Percentiles rank a stretch among this genome's conserved stretches.
Evolutionary conservation across 371 early-diverging fungal species (phyloP).

Genomic region (Actinomucor elegans): DNA sequence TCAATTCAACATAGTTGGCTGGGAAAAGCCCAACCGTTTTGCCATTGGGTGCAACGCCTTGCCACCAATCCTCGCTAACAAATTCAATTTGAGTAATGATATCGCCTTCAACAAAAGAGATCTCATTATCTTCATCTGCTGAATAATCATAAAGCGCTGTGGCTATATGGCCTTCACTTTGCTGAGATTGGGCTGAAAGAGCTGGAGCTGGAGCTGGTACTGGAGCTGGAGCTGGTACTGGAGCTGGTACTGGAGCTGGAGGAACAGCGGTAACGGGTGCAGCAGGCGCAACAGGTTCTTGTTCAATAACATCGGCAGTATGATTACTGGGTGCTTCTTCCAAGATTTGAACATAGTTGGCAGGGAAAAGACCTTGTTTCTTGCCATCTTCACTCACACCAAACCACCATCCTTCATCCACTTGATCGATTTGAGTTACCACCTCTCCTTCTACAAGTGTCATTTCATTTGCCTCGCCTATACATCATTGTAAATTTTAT

Average conservation of each 20-base stretch:
- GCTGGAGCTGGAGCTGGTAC: conserved; percentile 25
- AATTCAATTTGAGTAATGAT: conserved; percentile 76
- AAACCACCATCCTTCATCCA: conserved; percentile 91
- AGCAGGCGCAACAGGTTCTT: background rate
- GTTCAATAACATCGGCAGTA: too few species aligned
- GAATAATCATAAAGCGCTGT: conserved; percentile 83
- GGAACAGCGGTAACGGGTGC: conserved; percentile 9
- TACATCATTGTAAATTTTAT: conserved; percentile 85
- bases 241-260: conserved; percentile 8
- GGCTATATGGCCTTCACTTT: conserved; percentile 45
- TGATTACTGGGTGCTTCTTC: too few species aligned
- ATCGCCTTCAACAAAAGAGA: conserved; percentile 79
- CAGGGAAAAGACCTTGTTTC: conserved; percentile 86
- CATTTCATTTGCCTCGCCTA: conserved; percentile 85
- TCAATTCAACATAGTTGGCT: conserved; percentile 60
- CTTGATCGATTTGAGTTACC: conserved; percentile 65
- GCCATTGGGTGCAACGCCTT: conserved; percentile 59
- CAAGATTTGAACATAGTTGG: conserved; percentile 75
- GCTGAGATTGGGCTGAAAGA: conserved; percentile 10
- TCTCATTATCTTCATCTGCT: conserved; percentile 87
- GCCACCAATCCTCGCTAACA: conserved; percentile 94
- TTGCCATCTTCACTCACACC: conserved; percentile 78
- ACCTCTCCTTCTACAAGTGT: conserved; percentile 80
- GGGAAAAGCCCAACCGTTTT: conserved; percentile 76
- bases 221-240: conserved; percentile 13